Percentiles rank a stretch among this genome's conserved stretches.
These are phyloP conservation scores for Phaffomyces thermotolerans DNA, from an alignment of 805 yeast genomes.

Conservation along the genomic window DNA sequence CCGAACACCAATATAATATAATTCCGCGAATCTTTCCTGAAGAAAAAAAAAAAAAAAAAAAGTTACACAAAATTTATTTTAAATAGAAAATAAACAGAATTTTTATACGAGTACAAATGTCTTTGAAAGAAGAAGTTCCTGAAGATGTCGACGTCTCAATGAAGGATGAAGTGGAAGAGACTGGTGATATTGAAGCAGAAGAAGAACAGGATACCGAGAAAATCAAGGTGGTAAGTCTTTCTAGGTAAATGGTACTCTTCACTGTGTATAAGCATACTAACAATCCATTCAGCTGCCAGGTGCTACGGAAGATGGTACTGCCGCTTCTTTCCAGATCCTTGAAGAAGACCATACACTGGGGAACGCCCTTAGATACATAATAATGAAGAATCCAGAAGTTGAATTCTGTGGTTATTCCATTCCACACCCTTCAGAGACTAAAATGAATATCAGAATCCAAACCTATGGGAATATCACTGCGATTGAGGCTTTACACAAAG, in stretches of 20 bases:
- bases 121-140: conserved; percentile 16
- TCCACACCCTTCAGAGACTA: conserved; percentile 94
- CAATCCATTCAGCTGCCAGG: conserved; percentile 52
- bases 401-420: conserved; percentile 98
- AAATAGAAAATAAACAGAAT: too few relatives aligned
- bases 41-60: conserved; percentile 1
- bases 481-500: conserved; percentile 86
- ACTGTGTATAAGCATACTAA: background rate
- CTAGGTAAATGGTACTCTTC: too few relatives aligned
- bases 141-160: conserved; percentile 22
- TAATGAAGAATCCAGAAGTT: conserved; percentile 96
- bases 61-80: background rate
- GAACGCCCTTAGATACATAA: conserved; percentile 85
- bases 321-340: conserved; percentile 86
- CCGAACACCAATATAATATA: background rate
- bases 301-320: conserved; percentile 84
- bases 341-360: conserved; percentile 98
- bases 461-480: conserved; percentile 85
- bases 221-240: conserved; percentile 15
- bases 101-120: conserved; percentile 8
- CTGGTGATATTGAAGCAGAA: too few relatives aligned
- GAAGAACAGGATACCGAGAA: conserved; percentile 20
- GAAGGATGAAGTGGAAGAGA: conserved; percentile 20
- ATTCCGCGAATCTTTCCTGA: background rate
- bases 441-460: conserved; percentile 85